phyloP scores from a whole-genome alignment of 2,329 filamentous ascomycete genomes.

The Sporothrix phasma region DNA sequence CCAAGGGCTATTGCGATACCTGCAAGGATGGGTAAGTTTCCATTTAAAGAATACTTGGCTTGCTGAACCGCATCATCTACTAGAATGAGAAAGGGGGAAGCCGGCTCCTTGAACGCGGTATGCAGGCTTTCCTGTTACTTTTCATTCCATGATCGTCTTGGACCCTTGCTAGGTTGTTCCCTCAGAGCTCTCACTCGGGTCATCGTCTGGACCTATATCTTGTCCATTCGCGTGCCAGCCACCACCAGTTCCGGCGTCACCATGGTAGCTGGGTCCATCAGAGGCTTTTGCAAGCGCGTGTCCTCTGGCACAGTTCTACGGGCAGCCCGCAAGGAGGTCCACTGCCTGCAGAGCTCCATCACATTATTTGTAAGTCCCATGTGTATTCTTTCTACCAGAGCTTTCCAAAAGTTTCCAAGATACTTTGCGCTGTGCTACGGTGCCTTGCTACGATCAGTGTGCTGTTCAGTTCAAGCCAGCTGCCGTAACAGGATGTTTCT shows the following conservation, averaged over 20 bases:
- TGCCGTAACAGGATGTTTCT: background rate
- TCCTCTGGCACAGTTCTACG: too few relatives aligned
- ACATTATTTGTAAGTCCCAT: background rate
- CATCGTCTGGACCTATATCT: background rate
- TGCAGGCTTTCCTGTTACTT: too few relatives aligned
- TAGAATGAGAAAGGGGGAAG: too few relatives aligned
- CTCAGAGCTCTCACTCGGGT: too few relatives aligned
- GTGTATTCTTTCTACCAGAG: background rate
- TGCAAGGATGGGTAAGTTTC: background rate
- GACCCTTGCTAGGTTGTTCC: background rate
- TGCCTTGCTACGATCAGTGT: background rate
- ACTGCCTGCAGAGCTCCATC: background rate
- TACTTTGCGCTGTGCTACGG: background rate
- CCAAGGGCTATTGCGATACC: background rate
- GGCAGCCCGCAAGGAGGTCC: background rate
- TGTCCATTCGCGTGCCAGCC: background rate
- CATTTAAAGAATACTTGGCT: too few relatives aligned
- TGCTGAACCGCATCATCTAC: too few relatives aligned
- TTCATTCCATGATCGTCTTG: background rate
- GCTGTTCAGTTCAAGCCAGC: background rate
- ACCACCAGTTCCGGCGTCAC: background rate
- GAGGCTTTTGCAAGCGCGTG: background rate
- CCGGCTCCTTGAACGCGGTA: too few relatives aligned
- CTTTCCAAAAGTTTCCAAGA: too few relatives aligned
- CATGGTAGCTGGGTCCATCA: background rate